Percentiles rank a stretch among this genome's conserved stretches.
phyloP scores from a whole-genome alignment of 345 rosid genomes.

The Arabis alpina region DNA sequence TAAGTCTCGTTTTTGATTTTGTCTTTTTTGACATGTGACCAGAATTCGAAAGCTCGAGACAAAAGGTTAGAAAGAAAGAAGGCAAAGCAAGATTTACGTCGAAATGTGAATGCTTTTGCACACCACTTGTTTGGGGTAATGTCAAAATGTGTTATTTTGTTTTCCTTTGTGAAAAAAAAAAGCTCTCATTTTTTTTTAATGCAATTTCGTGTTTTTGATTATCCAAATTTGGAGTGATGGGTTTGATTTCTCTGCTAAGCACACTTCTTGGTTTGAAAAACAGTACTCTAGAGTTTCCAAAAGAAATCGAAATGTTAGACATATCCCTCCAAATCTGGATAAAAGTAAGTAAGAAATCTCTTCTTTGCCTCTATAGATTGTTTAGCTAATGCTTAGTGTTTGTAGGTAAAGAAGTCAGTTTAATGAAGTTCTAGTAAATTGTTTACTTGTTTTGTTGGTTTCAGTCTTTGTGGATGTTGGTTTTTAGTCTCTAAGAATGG shows the following conservation, averaged over 20 bases:
- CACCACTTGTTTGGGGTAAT: conserved; percentile 59
- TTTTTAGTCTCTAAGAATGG: background rate
- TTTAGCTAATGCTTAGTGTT: background rate
- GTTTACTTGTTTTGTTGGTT: conserved; percentile 6
- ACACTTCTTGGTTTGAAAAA: conserved; percentile 62
- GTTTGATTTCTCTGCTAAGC: conserved; percentile 53
- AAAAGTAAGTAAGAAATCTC: conserved; percentile 56
- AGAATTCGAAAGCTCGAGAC: conserved; percentile 25
- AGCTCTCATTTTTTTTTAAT: background rate
- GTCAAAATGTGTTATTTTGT: background rate
- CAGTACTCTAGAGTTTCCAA: conserved; percentile 49
- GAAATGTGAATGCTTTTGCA: conserved; percentile 51
- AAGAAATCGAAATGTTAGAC: conserved; percentile 44
- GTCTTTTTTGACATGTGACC: background rate
- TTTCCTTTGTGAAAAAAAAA: background rate
- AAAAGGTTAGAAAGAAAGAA: conserved; percentile 50
- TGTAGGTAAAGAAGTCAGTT: background rate
- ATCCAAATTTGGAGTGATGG: conserved; percentile 57
- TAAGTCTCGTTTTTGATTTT: background rate
- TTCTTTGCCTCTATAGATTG: conserved; percentile 10
- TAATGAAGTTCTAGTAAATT: background rate
- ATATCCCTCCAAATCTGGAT: conserved; percentile 40
- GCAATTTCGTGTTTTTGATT: conserved; percentile 4
- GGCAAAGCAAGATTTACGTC: conserved; percentile 50
- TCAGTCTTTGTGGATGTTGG: background rate